Percentiles rank a stretch among this genome's conserved stretches.
Conservation (phyloP, 2,329 filamentous ascomycete genomes). For the Xylariaceae sp. region DNA sequence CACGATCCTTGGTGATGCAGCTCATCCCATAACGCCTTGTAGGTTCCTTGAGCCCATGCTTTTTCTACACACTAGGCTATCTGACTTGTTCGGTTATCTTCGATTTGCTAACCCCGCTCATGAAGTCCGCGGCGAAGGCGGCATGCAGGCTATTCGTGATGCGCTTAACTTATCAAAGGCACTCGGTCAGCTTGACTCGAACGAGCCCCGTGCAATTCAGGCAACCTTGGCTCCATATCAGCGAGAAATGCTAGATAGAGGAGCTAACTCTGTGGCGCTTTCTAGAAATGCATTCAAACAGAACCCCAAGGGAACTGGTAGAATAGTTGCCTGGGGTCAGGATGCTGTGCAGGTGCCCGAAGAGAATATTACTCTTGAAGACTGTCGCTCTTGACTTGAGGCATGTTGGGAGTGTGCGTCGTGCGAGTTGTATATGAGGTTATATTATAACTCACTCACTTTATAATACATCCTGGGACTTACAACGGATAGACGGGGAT, state of each 20-base stretch:
- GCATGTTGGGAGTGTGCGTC: too few relatives aligned
- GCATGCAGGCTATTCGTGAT: constrained; percentile 44
- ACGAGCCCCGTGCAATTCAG: constrained; percentile 10
- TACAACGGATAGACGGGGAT: too few relatives aligned
- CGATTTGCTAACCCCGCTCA: neutral
- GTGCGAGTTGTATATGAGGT: neutral
- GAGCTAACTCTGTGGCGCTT: constrained; percentile 25
- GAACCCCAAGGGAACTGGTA: neutral
- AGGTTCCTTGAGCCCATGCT: neutral
- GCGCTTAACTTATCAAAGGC: constrained; percentile 45
- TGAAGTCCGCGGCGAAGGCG: constrained; percentile 30
- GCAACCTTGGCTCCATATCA: constrained; percentile 29
- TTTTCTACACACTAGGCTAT: neutral
- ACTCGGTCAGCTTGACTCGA: constrained; percentile 20
- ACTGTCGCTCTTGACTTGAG: neutral
- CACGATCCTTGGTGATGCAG: constrained; percentile 26
- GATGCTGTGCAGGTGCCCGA: constrained; percentile 6
- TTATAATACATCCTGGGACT: too few relatives aligned
- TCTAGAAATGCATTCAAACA: constrained; percentile 10
- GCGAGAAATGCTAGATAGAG: constrained; percentile 32
- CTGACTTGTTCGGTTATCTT: neutral
- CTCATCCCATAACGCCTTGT: constrained; percentile 29
- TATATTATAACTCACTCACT: neutral
- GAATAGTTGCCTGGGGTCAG: constrained; percentile 11
- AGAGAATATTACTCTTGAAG: constrained; percentile 13